Evolutionary conservation across 495 filamentous ascomycete genomes (phyloP).

Genomic region (Tuber calosporum): DNA sequence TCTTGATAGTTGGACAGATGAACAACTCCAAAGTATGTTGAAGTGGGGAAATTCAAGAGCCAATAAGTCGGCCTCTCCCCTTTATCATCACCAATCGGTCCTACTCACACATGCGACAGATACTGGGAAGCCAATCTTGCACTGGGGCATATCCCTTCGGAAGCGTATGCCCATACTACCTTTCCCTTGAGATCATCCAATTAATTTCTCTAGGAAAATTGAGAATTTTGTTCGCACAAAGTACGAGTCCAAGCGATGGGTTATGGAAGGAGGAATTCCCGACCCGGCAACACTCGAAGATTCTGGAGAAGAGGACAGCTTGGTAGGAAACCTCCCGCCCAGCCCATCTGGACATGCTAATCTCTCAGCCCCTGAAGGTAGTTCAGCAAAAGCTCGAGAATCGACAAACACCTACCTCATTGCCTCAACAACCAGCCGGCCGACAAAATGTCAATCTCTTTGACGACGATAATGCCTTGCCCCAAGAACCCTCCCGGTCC

Average conservation of each 20-base stretch:
- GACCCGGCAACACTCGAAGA: slow-evolving; percentile 79
- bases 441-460: slow-evolving; percentile 54
- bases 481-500: slow-evolving; percentile 46
- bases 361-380: slow-evolving; percentile 55
- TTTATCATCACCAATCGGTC: slow-evolving; percentile 4
- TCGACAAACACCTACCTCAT: slow-evolving; percentile 40
- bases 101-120: slow-evolving; percentile 42
- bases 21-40: slow-evolving; percentile 84
- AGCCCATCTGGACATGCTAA: slow-evolving; percentile 8
- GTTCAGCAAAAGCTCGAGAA: slow-evolving; percentile 67
- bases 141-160: slow-evolving; percentile 86
- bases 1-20: slow-evolving; percentile 95
- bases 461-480: slow-evolving; percentile 48
- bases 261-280: slow-evolving; percentile 92
- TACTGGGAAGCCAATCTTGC: slow-evolving; percentile 97
- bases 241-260: slow-evolving; percentile 96
- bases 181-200: slow-evolving; percentile 1
- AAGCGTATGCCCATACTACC: slow-evolving; percentile 54
- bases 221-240: slow-evolving; percentile 99
- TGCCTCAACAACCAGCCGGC: slow-evolving; percentile 43
- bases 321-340: slow-evolving; percentile 43
- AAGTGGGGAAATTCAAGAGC: slow-evolving; percentile 92
- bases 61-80: slow-evolving; percentile 60
- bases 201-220: slow-evolving; percentile 59
- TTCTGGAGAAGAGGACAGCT: slow-evolving; percentile 81